Evolutionary conservation across 805 yeast species (phyloP).

Genomic region (Cyberlindnera veronae): DNA sequence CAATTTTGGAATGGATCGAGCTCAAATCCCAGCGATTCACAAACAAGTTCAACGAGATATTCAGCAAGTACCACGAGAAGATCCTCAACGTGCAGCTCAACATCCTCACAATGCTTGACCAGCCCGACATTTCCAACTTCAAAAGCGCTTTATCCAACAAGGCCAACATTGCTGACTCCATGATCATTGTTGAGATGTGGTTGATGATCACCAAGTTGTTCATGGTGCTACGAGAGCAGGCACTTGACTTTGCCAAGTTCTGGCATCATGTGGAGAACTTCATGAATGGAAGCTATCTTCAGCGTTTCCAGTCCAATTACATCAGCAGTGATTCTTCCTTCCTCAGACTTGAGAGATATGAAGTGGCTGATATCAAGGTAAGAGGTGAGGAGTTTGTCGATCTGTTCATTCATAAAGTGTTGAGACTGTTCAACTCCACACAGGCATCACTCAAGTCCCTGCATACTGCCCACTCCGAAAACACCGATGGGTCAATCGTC

Average conservation of each 20-base stretch:
- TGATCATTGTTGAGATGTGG: conserved; percentile 60
- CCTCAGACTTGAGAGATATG: conserved; percentile 40
- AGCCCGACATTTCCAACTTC: conserved; percentile 32
- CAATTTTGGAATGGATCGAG: conserved; percentile 59
- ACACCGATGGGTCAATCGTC: conserved; percentile 27
- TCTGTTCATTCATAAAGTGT: conserved; percentile 29
- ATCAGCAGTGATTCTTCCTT: conserved; percentile 33
- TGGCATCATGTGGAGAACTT: conserved; percentile 56
- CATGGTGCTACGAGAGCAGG: conserved; percentile 37
- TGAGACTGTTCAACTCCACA: conserved; percentile 33
- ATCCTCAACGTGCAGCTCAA: conserved; percentile 38
- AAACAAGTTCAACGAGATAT: conserved; percentile 37
- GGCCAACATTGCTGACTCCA: conserved; percentile 45
- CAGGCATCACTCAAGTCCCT: conserved; percentile 21
- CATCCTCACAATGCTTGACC: conserved; percentile 36
- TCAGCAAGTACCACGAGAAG: conserved; percentile 38
- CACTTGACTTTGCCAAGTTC: conserved; percentile 43
- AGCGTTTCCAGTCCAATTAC: conserved; percentile 27
- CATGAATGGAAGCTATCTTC: conserved; percentile 44
- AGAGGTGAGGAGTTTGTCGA: conserved; percentile 39
- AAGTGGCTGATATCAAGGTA: conserved; percentile 37
- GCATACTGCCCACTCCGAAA: conserved; percentile 8
- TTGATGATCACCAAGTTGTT: conserved; percentile 39
- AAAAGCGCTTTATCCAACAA: conserved; percentile 16
- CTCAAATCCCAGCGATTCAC: conserved; percentile 43